Conservation (phyloP, 345 rosid genomes). For the Boechera retrofracta region DNA sequence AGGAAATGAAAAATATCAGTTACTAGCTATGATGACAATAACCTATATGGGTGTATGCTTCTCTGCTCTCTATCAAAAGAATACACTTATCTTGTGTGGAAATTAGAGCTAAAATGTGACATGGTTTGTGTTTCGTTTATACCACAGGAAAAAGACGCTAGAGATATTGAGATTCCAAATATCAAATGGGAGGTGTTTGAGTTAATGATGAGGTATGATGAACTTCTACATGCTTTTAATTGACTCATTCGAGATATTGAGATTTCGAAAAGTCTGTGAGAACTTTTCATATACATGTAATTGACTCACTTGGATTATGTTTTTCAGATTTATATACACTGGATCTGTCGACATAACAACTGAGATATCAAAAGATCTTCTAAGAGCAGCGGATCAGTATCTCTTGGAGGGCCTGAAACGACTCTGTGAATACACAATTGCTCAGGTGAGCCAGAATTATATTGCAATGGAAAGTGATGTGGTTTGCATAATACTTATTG, state of each 20-base stretch:
- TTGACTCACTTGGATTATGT: constrained; percentile 14
- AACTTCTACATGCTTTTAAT: constrained; percentile 25
- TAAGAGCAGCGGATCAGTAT: constrained; percentile 99
- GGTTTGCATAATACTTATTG: background rate
- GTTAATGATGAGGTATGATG: constrained; percentile 94
- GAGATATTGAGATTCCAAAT: constrained; percentile 98
- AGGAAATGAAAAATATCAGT: constrained; percentile 6
- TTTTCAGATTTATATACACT: constrained; percentile 89
- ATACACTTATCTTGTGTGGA: constrained; percentile 15
- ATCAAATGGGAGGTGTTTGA: constrained; percentile 99
- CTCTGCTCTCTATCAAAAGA: constrained; percentile 16
- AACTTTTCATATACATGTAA: constrained; percentile 15
- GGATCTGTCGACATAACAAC: constrained; percentile 88
- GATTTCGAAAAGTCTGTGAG: background rate
- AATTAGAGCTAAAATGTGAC: background rate
- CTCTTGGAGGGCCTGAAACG: constrained; percentile 97
- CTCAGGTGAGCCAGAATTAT: constrained; percentile 71
- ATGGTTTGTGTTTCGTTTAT: constrained; percentile 20
- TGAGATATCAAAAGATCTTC: constrained; percentile 93
- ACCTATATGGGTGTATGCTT: constrained; percentile 12
- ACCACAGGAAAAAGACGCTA: constrained; percentile 90
- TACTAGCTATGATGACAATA: constrained; percentile 20
- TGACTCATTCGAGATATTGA: background rate
- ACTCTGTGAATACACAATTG: constrained; percentile 94
- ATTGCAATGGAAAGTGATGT: background rate